These are phyloP conservation scores for Monilinia fructicola DNA, from an alignment of 2,329 filamentous ascomycete genomes.

Conservation along the genomic window DNA sequence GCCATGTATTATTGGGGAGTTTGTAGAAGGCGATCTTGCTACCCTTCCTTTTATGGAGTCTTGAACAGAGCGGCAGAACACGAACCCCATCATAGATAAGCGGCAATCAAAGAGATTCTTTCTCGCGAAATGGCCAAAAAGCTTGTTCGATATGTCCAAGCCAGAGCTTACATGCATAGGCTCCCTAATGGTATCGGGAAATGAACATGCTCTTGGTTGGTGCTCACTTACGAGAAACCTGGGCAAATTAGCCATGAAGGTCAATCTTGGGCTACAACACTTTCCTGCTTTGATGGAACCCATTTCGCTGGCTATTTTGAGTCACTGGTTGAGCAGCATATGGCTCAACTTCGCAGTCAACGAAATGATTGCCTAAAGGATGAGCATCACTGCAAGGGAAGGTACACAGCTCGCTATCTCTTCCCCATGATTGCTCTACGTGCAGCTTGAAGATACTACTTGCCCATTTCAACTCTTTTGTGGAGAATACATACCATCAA, in stretches of 20 bases:
- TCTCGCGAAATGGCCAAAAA: constrained; percentile 29
- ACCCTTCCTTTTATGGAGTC: constrained; percentile 33
- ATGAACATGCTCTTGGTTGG: constrained; percentile 21
- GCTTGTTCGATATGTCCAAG: constrained; percentile 26
- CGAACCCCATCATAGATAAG: constrained; percentile 35
- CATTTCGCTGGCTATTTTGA: constrained; percentile 27
- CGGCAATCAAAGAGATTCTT: constrained; percentile 19
- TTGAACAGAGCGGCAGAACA: constrained; percentile 34
- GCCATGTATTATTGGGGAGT: constrained; percentile 44
- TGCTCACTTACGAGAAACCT: constrained; percentile 29
- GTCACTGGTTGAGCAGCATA: constrained; percentile 38
- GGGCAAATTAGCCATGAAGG: constrained; percentile 30
- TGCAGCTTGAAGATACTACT: constrained; percentile 16
- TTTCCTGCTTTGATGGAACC: constrained; percentile 24
- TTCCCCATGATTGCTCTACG: constrained; percentile 14
- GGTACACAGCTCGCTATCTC: neutral
- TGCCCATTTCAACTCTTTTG: constrained; percentile 37
- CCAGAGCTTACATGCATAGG: constrained; percentile 28
- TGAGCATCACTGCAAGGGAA: neutral
- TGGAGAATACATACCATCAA: constrained; percentile 42
- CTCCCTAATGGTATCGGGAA: constrained; percentile 21
- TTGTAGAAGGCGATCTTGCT: constrained; percentile 30
- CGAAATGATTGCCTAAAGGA: neutral
- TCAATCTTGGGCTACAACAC: constrained; percentile 26
- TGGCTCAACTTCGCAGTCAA: constrained; percentile 41